These are phyloP conservation scores for Cyberlindnera sargentensis DNA, from an alignment of 805 yeast species.

Conservation along the genomic window DNA sequence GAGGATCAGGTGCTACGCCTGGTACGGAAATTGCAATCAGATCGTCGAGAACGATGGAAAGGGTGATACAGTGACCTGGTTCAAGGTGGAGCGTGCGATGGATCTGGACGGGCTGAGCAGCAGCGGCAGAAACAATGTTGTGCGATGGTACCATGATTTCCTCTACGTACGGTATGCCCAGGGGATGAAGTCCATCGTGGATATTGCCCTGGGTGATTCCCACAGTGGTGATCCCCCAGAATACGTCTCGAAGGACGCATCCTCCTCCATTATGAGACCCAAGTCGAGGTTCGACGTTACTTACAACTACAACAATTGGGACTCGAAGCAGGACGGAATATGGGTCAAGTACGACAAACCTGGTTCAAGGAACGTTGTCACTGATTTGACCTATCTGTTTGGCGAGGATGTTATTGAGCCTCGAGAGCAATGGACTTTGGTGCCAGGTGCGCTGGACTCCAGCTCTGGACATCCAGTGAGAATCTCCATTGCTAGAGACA, in stretches of 20 bases:
- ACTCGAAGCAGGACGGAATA: conserved; percentile 38
- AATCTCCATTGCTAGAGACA: conserved; percentile 3
- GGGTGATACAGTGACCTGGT: conserved; percentile 18
- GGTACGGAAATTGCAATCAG: conserved; percentile 25
- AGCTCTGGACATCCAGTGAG: conserved; percentile 3
- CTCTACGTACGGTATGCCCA: conserved; percentile 22
- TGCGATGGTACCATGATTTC: conserved; percentile 19
- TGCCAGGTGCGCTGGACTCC: conserved; percentile 11
- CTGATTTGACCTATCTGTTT: conserved; percentile 44
- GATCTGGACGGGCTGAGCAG: conserved; percentile 16
- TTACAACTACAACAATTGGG: conserved; percentile 33
- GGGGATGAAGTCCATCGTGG: conserved; percentile 31
- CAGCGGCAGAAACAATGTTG: conserved; percentile 4
- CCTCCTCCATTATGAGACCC: conserved; percentile 21
- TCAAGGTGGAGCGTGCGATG: conserved; percentile 19
- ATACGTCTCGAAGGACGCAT: conserved; percentile 29
- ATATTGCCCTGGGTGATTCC: conserved; percentile 35
- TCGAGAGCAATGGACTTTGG: conserved; percentile 46
- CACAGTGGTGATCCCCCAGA: conserved; percentile 30
- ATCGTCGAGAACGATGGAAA: conserved; percentile 12
- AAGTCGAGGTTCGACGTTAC: conserved; percentile 20
- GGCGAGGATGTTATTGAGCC: conserved; percentile 54
- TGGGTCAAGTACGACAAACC: conserved; percentile 48
- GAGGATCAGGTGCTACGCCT: conserved; percentile 24
- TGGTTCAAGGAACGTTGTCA: conserved; percentile 28